phyloP scores from a whole-genome alignment of 169 alveolate genomes.

The Eimeria maxima region DNA sequence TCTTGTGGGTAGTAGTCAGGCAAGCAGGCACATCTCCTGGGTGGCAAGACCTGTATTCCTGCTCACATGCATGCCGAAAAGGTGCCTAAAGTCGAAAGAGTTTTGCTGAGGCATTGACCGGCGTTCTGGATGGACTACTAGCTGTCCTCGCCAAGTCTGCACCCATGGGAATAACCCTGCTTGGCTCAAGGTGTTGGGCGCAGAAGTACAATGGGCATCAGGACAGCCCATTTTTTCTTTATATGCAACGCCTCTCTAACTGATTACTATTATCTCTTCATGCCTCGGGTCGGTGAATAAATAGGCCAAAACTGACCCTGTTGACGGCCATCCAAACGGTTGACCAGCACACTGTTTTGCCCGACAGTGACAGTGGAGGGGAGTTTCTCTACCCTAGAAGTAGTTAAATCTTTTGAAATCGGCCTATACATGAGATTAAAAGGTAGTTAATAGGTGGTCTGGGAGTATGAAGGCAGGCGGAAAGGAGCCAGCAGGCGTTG shows the following conservation, averaged over 20 bases:
- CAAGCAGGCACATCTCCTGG: neutral
- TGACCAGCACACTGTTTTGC: neutral
- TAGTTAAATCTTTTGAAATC: neutral
- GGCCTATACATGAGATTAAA: neutral
- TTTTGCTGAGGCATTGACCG: neutral
- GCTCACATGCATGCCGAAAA: slow-evolving; percentile 50
- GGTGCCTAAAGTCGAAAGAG: slow-evolving; percentile 24
- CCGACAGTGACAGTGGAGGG: neutral
- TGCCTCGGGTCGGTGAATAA: neutral
- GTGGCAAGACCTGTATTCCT: neutral
- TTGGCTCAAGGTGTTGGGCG: neutral
- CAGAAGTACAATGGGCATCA: neutral
- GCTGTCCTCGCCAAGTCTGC: slow-evolving; percentile 33
- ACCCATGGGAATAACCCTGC: slow-evolving; percentile 54
- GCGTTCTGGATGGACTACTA: slow-evolving; percentile 23
- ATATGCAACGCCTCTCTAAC: neutral
- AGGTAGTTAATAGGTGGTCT: neutral
- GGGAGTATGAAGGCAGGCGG: neutral
- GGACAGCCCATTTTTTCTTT: neutral
- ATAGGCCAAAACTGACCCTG: neutral
- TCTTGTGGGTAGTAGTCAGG: neutral
- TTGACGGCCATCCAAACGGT: neutral
- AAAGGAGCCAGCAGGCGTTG: neutral
- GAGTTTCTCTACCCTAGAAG: neutral
- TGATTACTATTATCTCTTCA: neutral